These are phyloP conservation scores for Aureococcus anophagefferens DNA, from an alignment of 108 stramenopile genomes.

Conservation along the genomic window DNA sequence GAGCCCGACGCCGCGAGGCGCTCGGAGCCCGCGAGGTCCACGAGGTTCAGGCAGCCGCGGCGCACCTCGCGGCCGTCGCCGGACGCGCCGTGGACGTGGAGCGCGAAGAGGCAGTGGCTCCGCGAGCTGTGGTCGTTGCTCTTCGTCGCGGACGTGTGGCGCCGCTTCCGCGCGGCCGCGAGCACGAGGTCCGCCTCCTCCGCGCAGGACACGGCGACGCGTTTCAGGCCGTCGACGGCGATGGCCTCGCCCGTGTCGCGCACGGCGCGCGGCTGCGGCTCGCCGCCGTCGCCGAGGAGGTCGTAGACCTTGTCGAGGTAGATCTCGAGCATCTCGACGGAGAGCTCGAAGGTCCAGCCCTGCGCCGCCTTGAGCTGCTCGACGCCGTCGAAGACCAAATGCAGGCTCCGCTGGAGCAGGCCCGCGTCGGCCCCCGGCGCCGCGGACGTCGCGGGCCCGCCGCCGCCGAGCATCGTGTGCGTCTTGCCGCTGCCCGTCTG, in stretches of 20 bases:
- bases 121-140: slow-evolving; percentile 71
- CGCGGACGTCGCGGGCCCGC: background rate
- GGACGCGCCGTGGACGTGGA: slow-evolving; percentile 51
- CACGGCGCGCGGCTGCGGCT: slow-evolving; percentile 30
- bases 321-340: slow-evolving; percentile 85
- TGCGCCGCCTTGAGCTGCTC: background rate
- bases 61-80: slow-evolving; percentile 40
- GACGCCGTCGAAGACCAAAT: background rate
- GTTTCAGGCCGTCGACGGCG: slow-evolving; percentile 21
- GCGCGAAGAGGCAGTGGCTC: slow-evolving; percentile 69
- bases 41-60: slow-evolving; percentile 37
- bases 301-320: slow-evolving; percentile 94
- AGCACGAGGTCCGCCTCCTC: slow-evolving; percentile 52
- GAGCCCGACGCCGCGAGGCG: slow-evolving; percentile 33
- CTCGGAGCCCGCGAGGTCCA: slow-evolving; percentile 78
- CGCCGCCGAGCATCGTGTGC: slow-evolving; percentile 33
- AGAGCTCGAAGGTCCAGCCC: slow-evolving; percentile 46
- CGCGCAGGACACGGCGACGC: background rate
- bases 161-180: slow-evolving; percentile 46
- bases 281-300: slow-evolving; percentile 46
- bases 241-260: slow-evolving; percentile 61
- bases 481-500: slow-evolving; percentile 57
- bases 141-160: slow-evolving; percentile 70
- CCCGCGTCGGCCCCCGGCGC: slow-evolving; percentile 21
- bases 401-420: slow-evolving; percentile 30